Base-by-base conservation (phyloP, 2,329 filamentous ascomycete genomes). In the Penicillium sp. region DNA sequence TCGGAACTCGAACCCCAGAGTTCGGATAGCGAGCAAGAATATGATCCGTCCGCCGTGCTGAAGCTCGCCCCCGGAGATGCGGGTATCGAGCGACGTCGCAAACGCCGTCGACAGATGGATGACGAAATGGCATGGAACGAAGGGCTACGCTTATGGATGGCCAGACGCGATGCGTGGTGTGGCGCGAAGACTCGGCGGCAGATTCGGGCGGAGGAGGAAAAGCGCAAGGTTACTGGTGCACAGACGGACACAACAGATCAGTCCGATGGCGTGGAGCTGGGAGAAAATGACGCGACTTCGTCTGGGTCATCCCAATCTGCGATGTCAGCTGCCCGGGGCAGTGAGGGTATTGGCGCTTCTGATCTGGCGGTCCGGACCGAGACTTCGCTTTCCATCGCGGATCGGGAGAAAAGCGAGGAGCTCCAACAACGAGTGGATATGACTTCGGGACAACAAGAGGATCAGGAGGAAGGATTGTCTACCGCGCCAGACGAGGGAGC, bases 151-250 rank as follows among this genome's bases (percentile, higher is more conserved):
- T 89, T 89, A 71, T 97, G 91, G 75, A 84, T 87, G 58, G 84
- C 87, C 31, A 82, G 90, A 58, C 83, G 93, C 49, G 86, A 96
- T 75, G 87, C 86, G 7, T 97, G 93, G 93, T 93, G 92, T 1
- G 88, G 89, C 33, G 93, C 91, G 33, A 65, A 64, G 56, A 70
- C 69, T 25, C 67, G 65, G 53, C 61, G 68, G 21, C 63, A 72
- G 47, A 66, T 70, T 49, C 60, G 61, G n/a, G 55, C 59, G 15
- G 62, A 61, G 39, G 61, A 66, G 31, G 48, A 51, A 53, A 67
- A 60, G 49, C 61, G 49, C 19, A 56, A 58, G 27, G 13, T 41
- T 33, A 52, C 44, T 13, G 53, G 33, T 27, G 10, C 21, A 3
- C 51, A 54, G 38, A n/a, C 27, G 15, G 21, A 49, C 6, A 39